A percentile compares a stretch with the other conserved stretches of the same genome.
These are phyloP conservation scores for Aspergillus sp. DNA, from an alignment of 2,329 filamentous ascomycete species.

Conservation along the genomic window DNA sequence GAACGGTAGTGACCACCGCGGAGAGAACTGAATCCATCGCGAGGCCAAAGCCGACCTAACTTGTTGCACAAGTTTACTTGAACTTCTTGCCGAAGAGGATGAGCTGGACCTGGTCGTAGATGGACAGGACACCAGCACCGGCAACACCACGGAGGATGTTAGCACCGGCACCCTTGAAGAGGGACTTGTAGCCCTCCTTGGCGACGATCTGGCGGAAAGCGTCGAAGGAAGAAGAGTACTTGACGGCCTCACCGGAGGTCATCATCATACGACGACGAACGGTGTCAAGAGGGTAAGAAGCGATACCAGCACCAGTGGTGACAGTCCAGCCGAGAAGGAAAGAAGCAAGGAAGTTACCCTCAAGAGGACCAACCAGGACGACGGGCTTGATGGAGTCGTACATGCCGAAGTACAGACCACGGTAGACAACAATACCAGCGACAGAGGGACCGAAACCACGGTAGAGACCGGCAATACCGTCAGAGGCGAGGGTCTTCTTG, in stretches of 20 bases:
- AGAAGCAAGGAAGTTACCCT: constrained; percentile 99
- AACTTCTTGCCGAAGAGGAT: constrained; percentile 99
- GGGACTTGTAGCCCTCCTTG: constrained; percentile 94
- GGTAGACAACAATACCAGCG: constrained; percentile 99
- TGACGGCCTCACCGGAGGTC: constrained; percentile 93
- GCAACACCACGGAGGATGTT: constrained; percentile 99
- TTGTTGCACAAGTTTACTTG: constrained; percentile 14
- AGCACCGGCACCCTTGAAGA: constrained; percentile 99
- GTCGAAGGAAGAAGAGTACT: constrained; percentile 97
- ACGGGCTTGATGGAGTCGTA: constrained; percentile 99
- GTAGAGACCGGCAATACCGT: constrained; percentile 99
- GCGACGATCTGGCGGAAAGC: constrained; percentile 94
- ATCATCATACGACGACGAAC: constrained; percentile 99
- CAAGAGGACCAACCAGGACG: constrained; percentile 82
- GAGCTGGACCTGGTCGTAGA: constrained; percentile 99
- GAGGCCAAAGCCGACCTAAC: constrained; percentile 29
- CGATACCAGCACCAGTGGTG: constrained; percentile 99
- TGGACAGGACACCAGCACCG: constrained; percentile 99
- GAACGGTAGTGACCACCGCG: constrained; percentile 14
- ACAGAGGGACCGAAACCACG: constrained; percentile 99
- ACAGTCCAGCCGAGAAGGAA: constrained; percentile 98
- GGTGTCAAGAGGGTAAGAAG: constrained; percentile 99
- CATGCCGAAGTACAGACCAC: constrained; percentile 99
- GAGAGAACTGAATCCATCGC: constrained; percentile 20
- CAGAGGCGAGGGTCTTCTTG: constrained; percentile 98